Evolutionary conservation across 306 rosid genomes (phyloP).

Genomic region (Sesbania bispinosa): DNA sequence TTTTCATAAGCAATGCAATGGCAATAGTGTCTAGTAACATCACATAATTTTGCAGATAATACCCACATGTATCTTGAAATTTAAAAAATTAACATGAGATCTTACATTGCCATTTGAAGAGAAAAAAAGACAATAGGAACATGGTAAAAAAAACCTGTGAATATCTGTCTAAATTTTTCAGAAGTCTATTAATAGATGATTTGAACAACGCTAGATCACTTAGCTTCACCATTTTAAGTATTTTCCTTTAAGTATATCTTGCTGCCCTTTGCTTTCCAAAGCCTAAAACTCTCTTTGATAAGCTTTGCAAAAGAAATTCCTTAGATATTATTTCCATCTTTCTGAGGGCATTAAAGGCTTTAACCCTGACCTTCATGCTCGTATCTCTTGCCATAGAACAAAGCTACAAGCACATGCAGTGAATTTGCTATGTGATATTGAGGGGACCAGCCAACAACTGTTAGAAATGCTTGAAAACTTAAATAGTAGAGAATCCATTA

Average conservation of each 20-base stretch:
- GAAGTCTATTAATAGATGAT: slow-evolving; percentile 52
- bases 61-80: neutral
- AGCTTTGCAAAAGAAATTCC: slow-evolving; percentile 76
- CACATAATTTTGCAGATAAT: neutral
- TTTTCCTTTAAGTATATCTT: slow-evolving; percentile 59
- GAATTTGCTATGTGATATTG: slow-evolving; percentile 17
- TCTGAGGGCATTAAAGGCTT: slow-evolving; percentile 62
- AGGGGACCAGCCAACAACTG: neutral
- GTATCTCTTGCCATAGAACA: slow-evolving; percentile 88
- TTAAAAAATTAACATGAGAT: slow-evolving; percentile 7
- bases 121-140: neutral
- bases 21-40: neutral
- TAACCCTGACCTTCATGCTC: slow-evolving; percentile 74
- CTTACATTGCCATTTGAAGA: neutral
- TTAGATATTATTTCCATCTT: slow-evolving; percentile 61
- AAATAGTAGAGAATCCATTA: neutral
- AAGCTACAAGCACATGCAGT: slow-evolving; percentile 52
- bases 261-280: slow-evolving; percentile 42
- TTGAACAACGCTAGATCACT: slow-evolving; percentile 45
- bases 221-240: slow-evolving; percentile 62
- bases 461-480: slow-evolving; percentile 11
- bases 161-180: slow-evolving; percentile 52
- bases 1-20: neutral
- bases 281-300: slow-evolving; percentile 64
- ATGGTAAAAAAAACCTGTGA: slow-evolving; percentile 51